Conservation (phyloP, 768 basidiomycete genomes). For the Hydnum rufescens region DNA sequence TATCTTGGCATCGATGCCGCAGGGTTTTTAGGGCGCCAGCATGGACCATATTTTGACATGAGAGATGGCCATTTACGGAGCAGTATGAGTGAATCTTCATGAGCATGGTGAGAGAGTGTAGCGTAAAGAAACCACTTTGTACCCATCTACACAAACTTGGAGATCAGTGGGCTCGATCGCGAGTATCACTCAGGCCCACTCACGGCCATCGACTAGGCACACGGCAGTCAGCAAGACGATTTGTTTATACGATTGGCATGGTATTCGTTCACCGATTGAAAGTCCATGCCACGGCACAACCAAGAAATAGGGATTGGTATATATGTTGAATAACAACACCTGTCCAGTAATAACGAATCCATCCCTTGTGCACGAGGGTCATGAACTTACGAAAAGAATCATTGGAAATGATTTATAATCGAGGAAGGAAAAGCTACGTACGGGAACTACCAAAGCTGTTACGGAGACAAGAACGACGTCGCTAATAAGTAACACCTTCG, state of each 20-base stretch:
- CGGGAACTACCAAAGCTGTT: constrained; percentile 48
- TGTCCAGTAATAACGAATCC: constrained; percentile 62
- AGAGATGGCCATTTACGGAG: constrained; percentile 76
- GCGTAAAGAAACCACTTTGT: constrained; percentile 73
- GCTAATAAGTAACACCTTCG: constrained; percentile 56
- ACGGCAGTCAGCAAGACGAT: background rate
- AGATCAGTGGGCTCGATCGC: background rate
- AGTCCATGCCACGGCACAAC: constrained; percentile 67
- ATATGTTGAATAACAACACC: constrained; percentile 65
- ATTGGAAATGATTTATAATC: background rate
- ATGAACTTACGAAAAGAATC: constrained; percentile 28
- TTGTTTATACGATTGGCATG: background rate
- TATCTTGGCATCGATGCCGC: too few species aligned
- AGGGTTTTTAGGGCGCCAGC: too few species aligned
- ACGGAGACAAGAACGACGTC: constrained; percentile 63
- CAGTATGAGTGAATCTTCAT: constrained; percentile 97
- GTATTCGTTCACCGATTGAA: constrained; percentile 42
- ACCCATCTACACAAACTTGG: constrained; percentile 37
- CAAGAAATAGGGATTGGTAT: constrained; percentile 56
- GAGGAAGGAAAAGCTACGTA: background rate
- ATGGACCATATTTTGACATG: too few species aligned
- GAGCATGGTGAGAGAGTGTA: constrained; percentile 76
- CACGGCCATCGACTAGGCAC: constrained; percentile 55
- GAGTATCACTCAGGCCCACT: background rate
- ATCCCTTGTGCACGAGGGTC: constrained; percentile 50